Base-by-base conservation (phyloP, 495 filamentous ascomycete species). In the Annulohypoxylon stygium region DNA sequence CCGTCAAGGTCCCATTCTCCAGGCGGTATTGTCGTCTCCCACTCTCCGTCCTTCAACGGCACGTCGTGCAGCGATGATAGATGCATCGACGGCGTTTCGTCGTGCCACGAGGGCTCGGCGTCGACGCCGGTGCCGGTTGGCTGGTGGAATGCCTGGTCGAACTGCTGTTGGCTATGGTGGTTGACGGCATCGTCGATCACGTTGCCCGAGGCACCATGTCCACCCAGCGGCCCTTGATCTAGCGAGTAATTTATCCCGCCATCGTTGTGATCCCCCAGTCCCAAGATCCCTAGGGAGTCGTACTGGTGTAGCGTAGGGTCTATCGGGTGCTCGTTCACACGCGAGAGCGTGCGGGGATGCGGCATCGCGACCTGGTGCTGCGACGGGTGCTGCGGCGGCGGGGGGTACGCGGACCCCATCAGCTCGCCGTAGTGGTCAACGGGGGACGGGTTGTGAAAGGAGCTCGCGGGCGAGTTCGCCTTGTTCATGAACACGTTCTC, bases 401-500 rank as follows among this genome's bases (percentile, higher is more conserved):
- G 71, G 26, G 75, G 59, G 58, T 77, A 76, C 45, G 69, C 68
- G 0, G 75, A 74, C 2, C 67, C 75, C 58, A 74, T 75, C 20
- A 67, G 41, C 9, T 71, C 65, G 33, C 53, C 61, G 64, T 76
- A 73, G 51, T 78, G 78, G 70, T 70, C 77, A 64, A 70, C 51
- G n/a, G 76, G 76, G 3, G 76, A 77, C 51, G 55, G 12, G 1
- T 58, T 73, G 73, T 81, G 83, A 30, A 74, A 78, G 30, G 81
- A 75, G 41, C 71, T 75, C 1, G 81, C 83, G 12, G 84, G 81
- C 25, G 81, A 81, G 77, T 57, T 80, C 39, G 62, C 78, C 41
- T 75, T 69, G 51, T 79, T 79, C 20, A 79, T 76, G 45, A 85
- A 86, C 60, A 88, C 81, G 10, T 83, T 86, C 47, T 79, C 77